Base-by-base conservation (phyloP, 352 stramenopile genomes). In the Pythium sukuiense region DNA sequence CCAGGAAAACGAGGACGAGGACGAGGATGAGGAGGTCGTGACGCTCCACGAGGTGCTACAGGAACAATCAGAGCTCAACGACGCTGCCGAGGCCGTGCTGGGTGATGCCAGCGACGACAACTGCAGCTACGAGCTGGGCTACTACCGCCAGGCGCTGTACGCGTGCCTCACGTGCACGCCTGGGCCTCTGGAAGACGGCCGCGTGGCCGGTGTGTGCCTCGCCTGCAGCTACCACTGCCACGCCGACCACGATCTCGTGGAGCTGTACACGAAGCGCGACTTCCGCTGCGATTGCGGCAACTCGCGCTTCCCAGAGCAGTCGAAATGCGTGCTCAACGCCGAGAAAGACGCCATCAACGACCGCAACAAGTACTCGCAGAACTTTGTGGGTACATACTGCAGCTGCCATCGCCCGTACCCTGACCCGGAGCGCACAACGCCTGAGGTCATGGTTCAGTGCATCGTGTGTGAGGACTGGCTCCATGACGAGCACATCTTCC, bases 251-350 rank as follows among this genome's bases (percentile, higher is more conserved):
- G 80, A 90, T n/a, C 76, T 92, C 49, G 69, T 92, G 37, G 83
- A 92, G 70, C 74, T 92, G n/a, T 92, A 92, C 70, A 92, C 83
- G 9, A 92, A 92, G 67, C 81, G 83, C 32, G 63, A 76, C 5
- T 92, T 92, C 65, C 79, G 81, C 29, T 92, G 83, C 58, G 83
- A 92, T 60, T 92, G 83, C 62, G 83, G 83, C 80, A 92, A 88
- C 61, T 39, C 45, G 59, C 85, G 85, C 59, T 88, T 91, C 54
- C 74, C 71, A 11, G 65, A 55, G 26, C 66, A 32, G 7, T 39
- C 57, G 26, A 66, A 73, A 29, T 92, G 84, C 76, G 79, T 81
- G 61, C 63, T 92, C 11, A 72, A 80, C 48, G 46, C 68, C 20
- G 78, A 83, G 63, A 92, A 92, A 64, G 71, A 72, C 12, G 18